Conservation (phyloP, 2,329 filamentous ascomycete genomes). For the Claviceps citrina region DNA sequence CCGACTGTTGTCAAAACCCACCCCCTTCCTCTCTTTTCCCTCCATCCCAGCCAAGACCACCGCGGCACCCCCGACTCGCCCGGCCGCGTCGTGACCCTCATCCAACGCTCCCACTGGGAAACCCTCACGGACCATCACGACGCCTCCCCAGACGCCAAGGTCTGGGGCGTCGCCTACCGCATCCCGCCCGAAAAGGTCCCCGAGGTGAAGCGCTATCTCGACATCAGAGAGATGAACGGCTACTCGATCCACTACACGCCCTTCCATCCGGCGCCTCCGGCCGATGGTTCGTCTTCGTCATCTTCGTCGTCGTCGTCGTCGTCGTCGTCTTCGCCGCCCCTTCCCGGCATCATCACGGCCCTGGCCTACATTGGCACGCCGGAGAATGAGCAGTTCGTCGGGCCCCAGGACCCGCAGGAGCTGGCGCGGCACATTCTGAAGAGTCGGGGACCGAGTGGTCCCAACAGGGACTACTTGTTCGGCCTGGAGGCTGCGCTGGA, state of each 20-base stretch:
- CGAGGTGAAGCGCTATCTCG: slow-evolving; percentile 77
- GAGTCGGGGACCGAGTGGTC: slow-evolving; percentile 69
- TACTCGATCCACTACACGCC: slow-evolving; percentile 86
- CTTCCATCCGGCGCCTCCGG: slow-evolving; percentile 50
- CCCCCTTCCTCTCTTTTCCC: neutral
- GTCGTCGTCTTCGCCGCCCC: no score
- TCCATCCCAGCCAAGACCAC: slow-evolving; percentile 62
- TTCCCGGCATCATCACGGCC: slow-evolving; percentile 38
- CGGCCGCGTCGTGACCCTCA: slow-evolving; percentile 84
- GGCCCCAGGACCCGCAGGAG: slow-evolving; percentile 60
- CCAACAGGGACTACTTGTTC: slow-evolving; percentile 81
- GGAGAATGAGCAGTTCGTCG: slow-evolving; percentile 81
- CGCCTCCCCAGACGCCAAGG: slow-evolving; percentile 43
- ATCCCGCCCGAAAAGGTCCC: slow-evolving; percentile 56
- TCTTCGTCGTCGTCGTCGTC: no score
- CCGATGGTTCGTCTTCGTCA: slow-evolving; percentile 21
- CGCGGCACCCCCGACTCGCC: slow-evolving; percentile 77
- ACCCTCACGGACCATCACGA: slow-evolving; percentile 54
- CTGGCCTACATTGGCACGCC: slow-evolving; percentile 93
- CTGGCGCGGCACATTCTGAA: slow-evolving; percentile 68
- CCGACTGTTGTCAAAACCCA: no score
- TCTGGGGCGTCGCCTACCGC: slow-evolving; percentile 90
- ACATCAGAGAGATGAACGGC: slow-evolving; percentile 93
- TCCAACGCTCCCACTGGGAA: slow-evolving; percentile 71
- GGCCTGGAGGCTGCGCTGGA: slow-evolving; percentile 61